Evolutionary conservation across 2,329 filamentous ascomycete genomes (phyloP).

Genomic region (Nannizzia gypsea): DNA sequence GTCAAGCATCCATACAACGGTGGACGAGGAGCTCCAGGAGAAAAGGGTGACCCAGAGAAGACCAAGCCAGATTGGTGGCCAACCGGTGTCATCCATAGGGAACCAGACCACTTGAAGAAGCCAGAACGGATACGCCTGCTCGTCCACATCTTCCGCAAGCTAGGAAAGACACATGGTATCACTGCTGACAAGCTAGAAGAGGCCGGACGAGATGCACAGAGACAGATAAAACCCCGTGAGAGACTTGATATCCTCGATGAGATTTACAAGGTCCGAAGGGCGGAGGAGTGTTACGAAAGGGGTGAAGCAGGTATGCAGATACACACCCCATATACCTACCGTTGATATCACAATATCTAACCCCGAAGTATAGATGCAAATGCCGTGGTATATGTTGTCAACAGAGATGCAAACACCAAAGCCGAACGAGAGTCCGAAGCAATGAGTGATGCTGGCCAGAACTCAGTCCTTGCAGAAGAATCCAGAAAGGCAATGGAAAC

Average conservation of each 20-base stretch:
- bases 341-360: neutral
- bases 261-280: slow-evolving; percentile 19
- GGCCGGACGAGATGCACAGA: slow-evolving; percentile 27
- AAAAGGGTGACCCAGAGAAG: slow-evolving; percentile 32
- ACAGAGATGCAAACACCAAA: slow-evolving; percentile 22
- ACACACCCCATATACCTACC: slow-evolving; percentile 17
- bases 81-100: slow-evolving; percentile 33
- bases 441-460: slow-evolving; percentile 6
- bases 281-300: slow-evolving; percentile 32
- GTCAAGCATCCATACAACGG: slow-evolving; percentile 40
- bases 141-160: slow-evolving; percentile 31
- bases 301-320: slow-evolving; percentile 30
- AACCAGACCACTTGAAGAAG: slow-evolving; percentile 39
- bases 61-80: slow-evolving; percentile 26
- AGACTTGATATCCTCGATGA: slow-evolving; percentile 31
- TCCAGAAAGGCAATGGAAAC: neutral
- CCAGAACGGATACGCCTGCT: slow-evolving; percentile 31
- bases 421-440: slow-evolving; percentile 10
- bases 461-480: neutral
- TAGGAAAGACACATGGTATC: slow-evolving; percentile 22
- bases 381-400: slow-evolving; percentile 29
- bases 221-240: slow-evolving; percentile 26
- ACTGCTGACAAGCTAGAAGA: slow-evolving; percentile 31
- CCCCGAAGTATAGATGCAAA: slow-evolving; percentile 20
- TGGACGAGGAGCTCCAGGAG: slow-evolving; percentile 28